Percentiles rank a stretch among this genome's conserved stretches.
These are phyloP conservation scores for Penicillium sp. DNA, from an alignment of 2,329 filamentous ascomycete genomes.

Conservation along the genomic window DNA sequence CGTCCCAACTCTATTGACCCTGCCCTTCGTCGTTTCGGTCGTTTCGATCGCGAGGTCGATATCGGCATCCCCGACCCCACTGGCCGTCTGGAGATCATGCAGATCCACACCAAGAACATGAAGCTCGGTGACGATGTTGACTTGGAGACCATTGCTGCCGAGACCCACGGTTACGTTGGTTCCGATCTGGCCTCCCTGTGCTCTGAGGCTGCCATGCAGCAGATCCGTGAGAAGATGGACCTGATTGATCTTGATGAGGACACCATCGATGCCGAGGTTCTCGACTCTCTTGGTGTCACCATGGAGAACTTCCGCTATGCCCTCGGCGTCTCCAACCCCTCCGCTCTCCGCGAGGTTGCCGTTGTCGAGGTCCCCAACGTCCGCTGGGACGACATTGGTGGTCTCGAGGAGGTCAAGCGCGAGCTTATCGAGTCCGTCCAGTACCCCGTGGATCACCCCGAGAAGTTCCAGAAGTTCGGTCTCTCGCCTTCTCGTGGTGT, in stretches of 20 bases:
- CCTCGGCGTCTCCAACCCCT: constrained; percentile 97
- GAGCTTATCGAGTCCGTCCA: constrained; percentile 99
- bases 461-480: constrained; percentile 99
- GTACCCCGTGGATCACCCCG: constrained; percentile 98
- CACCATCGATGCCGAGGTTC: constrained; percentile 96
- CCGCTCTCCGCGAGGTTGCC: constrained; percentile 95
- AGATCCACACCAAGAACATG: constrained; percentile 99
- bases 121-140: constrained; percentile 97
- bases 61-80: constrained; percentile 98
- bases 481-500: constrained; percentile 98
- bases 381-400: constrained; percentile 99
- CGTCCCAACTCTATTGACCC: constrained; percentile 98
- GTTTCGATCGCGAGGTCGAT: constrained; percentile 98
- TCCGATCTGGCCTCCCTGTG: constrained; percentile 98
- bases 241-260: constrained; percentile 98
- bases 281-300: constrained; percentile 96
- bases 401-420: constrained; percentile 97
- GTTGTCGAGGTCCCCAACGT: constrained; percentile 99
- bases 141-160: constrained; percentile 91
- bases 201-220: constrained; percentile 99
- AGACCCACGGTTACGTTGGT: constrained; percentile 99
- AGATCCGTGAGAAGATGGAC: constrained; percentile 99
- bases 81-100: constrained; percentile 96
- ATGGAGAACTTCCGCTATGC: constrained; percentile 99
- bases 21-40: constrained; percentile 94